Percentiles rank a stretch among this genome's conserved stretches.
Conservation (phyloP, 192 early-diverging fungal genomes). For the Coemansia sp. region DNA sequence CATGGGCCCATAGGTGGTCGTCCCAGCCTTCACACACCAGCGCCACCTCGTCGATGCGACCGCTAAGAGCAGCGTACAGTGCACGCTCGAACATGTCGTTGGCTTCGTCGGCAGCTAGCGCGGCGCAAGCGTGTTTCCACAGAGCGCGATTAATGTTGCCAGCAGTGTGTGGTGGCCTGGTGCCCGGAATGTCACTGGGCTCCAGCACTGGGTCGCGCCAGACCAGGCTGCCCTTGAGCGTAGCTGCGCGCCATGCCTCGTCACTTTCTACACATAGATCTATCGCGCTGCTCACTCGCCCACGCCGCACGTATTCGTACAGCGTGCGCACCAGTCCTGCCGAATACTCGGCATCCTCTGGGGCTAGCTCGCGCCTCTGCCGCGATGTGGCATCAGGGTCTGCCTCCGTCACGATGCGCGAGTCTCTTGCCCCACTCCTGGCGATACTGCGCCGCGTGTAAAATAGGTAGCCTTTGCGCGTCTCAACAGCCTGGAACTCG, state of each 20-base stretch:
- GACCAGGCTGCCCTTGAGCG: constrained; percentile 63
- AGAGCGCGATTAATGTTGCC: constrained; percentile 44
- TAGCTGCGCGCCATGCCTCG: constrained; percentile 81
- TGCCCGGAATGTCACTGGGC: constrained; percentile 8
- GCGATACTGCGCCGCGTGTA: constrained; percentile 48
- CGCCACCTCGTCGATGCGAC: constrained; percentile 69
- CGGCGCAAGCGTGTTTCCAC: constrained; percentile 50
- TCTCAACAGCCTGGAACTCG: constrained; percentile 46
- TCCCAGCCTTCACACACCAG: constrained; percentile 83
- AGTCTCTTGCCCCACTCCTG: constrained; percentile 11
- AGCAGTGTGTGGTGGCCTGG: constrained; percentile 31
- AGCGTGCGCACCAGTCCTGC: constrained; percentile 61
- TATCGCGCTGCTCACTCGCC: constrained; percentile 61
- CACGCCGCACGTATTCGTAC: constrained; percentile 77
- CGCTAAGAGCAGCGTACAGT: constrained; percentile 69
- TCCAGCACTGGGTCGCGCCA: constrained; percentile 56
- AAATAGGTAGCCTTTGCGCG: constrained; percentile 53
- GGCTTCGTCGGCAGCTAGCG: constrained; percentile 40
- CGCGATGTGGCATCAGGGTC: constrained; percentile 42
- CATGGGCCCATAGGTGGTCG: constrained; percentile 82
- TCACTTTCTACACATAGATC: constrained; percentile 70
- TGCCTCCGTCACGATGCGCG: constrained; percentile 27
- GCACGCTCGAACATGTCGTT: constrained; percentile 74
- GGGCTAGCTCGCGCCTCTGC: constrained; percentile 27
- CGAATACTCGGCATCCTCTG: constrained; percentile 54